A percentile compares a stretch with the other conserved stretches of the same genome.
Conservation (phyloP, 352 stramenopile genomes). For the Phytophthora fragariae region DNA sequence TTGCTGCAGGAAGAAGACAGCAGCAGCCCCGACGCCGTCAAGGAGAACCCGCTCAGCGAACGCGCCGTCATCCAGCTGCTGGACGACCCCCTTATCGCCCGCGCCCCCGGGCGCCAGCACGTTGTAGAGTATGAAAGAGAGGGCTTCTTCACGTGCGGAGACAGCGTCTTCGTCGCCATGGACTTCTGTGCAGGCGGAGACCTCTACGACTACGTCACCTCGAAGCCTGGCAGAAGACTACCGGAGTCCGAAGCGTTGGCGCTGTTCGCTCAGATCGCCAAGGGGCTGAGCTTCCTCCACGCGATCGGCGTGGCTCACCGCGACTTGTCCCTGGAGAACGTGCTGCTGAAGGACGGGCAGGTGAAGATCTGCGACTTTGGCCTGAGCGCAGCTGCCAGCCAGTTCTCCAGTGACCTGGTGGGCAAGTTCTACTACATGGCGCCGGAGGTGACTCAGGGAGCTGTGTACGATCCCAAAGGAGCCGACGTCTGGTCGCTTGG, state of each 20-base stretch:
- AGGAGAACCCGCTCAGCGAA: conserved; percentile 62
- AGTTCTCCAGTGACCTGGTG: conserved; percentile 49
- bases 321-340: conserved; percentile 70
- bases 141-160: conserved; percentile 52
- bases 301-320: conserved; percentile 56
- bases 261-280: conserved; percentile 52
- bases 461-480: conserved; percentile 51
- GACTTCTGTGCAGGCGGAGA: conserved; percentile 75
- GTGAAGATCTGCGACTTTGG: conserved; percentile 80
- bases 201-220: conserved; percentile 62
- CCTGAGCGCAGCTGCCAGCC: conserved; percentile 50
- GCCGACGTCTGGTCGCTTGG: conserved; percentile 80
- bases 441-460: conserved; percentile 51
- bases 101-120: conserved; percentile 44
- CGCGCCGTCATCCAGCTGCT: conserved; percentile 62
- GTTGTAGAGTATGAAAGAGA: conserved; percentile 54
- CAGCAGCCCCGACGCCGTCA: conserved; percentile 19
- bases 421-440: conserved; percentile 85
- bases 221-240: conserved; percentile 39
- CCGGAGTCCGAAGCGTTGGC: conserved; percentile 49
- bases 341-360: conserved; percentile 51
- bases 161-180: conserved; percentile 67
- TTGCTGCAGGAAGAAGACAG: conserved; percentile 48
- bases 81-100: conserved; percentile 32
- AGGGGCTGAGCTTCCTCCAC: conserved; percentile 60